Evolutionary conservation across 1,284 basidiomycete genomes (phyloP).

Genomic region (Pascua sp.): DNA sequence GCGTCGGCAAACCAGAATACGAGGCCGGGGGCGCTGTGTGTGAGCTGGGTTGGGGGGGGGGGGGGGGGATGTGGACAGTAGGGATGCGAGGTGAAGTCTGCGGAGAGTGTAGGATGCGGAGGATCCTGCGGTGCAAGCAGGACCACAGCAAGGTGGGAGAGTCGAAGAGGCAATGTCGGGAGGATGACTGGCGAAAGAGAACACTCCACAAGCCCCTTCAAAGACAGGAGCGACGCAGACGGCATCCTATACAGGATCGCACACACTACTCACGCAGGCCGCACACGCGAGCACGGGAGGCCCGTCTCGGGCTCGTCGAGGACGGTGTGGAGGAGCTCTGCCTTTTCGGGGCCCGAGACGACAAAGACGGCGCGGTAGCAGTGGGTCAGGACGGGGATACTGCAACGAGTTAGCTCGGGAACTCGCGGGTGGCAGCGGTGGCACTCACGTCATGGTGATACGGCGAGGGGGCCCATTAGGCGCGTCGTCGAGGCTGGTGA

Average conservation of each 20-base stretch:
- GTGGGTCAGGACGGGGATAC: constrained; percentile 81
- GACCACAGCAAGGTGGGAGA: too few species aligned
- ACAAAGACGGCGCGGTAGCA: constrained; percentile 87
- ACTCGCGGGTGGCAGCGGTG: neutral
- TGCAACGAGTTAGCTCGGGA: constrained; percentile 10
- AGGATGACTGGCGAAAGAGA: too few species aligned
- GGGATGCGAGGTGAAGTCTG: too few species aligned
- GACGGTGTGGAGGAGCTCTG: constrained; percentile 70
- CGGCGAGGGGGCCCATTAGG: constrained; percentile 90
- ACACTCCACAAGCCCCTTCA: too few species aligned
- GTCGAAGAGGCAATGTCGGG: too few species aligned
- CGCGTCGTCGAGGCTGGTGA: constrained; percentile 85
- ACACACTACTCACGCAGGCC: constrained; percentile 56
- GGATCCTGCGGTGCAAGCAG: too few species aligned
- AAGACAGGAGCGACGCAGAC: too few species aligned
- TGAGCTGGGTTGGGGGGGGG: too few species aligned
- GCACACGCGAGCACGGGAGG: constrained; percentile 79
- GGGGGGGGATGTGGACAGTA: too few species aligned
- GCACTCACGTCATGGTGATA: constrained; percentile 69
- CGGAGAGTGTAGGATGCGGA: neutral
- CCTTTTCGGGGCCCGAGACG: constrained; percentile 78
- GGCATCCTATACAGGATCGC: too few species aligned
- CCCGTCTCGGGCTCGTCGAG: constrained; percentile 78
- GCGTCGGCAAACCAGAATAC: constrained; percentile 87
- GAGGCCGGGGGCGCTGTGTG: constrained; percentile 64